phyloP scores from a whole-genome alignment of 805 yeast genomes.

The Ogataea pilisensis region DNA sequence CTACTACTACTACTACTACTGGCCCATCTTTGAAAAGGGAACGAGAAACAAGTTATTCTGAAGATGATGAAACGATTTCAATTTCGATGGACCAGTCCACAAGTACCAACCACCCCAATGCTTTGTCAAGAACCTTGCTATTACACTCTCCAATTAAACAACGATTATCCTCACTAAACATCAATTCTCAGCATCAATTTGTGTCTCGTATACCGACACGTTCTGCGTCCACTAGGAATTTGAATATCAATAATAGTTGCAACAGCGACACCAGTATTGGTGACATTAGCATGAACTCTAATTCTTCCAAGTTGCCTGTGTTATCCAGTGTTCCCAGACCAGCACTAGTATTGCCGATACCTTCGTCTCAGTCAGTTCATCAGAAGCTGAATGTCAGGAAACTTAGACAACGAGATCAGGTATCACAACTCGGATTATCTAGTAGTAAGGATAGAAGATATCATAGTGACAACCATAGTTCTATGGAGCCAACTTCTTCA shows the following conservation, averaged over 20 bases:
- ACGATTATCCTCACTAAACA: slow-evolving; percentile 13
- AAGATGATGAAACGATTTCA: slow-evolving; percentile 1
- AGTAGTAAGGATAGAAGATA: neutral
- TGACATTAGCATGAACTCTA: slow-evolving; percentile 8
- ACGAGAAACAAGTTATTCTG: slow-evolving; percentile 5
- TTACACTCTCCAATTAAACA: slow-evolving; percentile 7
- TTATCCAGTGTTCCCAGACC: slow-evolving; percentile 1
- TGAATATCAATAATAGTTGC: neutral
- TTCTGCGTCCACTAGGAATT: slow-evolving; percentile 13
- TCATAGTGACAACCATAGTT: neutral
- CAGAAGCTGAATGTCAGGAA: neutral
- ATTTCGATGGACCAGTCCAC: neutral
- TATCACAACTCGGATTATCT: neutral
- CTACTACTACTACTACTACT: neutral
- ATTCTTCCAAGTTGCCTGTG: slow-evolving; percentile 14
- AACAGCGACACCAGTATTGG: neutral
- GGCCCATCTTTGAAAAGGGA: slow-evolving; percentile 7
- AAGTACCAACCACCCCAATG: slow-evolving; percentile 1
- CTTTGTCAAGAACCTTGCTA: neutral
- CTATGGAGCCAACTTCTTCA: neutral
- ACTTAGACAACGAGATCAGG: slow-evolving; percentile 4
- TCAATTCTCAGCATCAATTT: slow-evolving; percentile 16
- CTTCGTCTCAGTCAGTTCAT: neutral
- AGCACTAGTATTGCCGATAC: neutral
- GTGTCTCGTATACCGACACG: slow-evolving; percentile 23